Evolutionary conservation across 2,329 filamentous ascomycete genomes (phyloP), one percentile per base, ranked within the genome.

Genomic region (Sporothrix globosa): DNA sequence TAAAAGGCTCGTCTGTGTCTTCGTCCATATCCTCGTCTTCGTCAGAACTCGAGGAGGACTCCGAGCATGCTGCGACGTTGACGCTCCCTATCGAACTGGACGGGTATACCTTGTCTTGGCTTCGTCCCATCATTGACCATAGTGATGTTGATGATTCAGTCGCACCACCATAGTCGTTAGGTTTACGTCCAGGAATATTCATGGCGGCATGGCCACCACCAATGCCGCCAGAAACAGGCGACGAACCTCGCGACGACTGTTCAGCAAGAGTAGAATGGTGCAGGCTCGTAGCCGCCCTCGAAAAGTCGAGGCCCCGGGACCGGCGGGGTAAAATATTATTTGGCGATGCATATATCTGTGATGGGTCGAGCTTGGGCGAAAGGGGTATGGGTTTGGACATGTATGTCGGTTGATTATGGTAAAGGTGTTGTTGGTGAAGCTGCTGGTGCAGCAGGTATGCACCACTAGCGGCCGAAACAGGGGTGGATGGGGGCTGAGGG

Each of bases 181-280:
- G 52, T 34, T 72, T 74, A 11, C 86, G 82, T 54, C 82, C 81
- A 9, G 87, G 88, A 65, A 90, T 90, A 76, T 86, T 88, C 83
- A 90, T 87, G 34, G 85, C 87, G 3, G 67, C 63, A 6, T 39
- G 69, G 9, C 56, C 30, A 24, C 41, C 39, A 24, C 53, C 30
- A 73, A 83, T 81, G 50, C 91, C 88, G 53, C 90, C 90, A 68
- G 90, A 89, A 69, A 96, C 90, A 14, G 96, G 96, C 0, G 94
- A 97, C 0, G 93, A 96, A 78, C 97, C 93, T 3, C 94, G 93
- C 5, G 92, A 96, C 0, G 92, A 91, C 78, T 91, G 88, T 75
- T 97, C 92, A 70, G 95, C 94, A 10, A 98, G 86, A 0, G 92
- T 98, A 19, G 95, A 97, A 80, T 98, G 96, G 81, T 98, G 96